phyloP scores from a whole-genome alignment of 176 grass and related monocot species.

The Luzula sylvatica region DNA sequence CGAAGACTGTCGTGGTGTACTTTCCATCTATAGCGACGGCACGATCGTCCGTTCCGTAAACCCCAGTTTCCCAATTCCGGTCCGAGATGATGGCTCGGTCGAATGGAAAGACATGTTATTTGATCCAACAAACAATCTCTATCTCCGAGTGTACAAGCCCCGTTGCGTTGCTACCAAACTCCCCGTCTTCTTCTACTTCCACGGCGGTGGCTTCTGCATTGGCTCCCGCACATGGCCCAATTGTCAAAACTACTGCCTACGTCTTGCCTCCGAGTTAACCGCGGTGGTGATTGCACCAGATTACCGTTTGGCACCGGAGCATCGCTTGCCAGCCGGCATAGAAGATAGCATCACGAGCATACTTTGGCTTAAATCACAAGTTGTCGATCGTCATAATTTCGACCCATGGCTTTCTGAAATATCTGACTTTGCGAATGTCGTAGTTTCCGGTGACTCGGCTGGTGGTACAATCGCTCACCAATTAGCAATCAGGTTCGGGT shows the following conservation, averaged over 20 bases:
- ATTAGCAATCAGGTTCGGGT: conserved; percentile 54
- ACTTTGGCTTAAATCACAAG: conserved; percentile 32
- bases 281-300: conserved; percentile 65
- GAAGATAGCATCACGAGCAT: conserved; percentile 33
- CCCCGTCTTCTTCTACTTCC: conserved; percentile 74
- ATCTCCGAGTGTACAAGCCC: conserved; percentile 42
- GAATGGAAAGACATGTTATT: conserved; percentile 58
- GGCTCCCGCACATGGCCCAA: conserved; percentile 78
- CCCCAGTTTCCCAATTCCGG: conserved; percentile 37
- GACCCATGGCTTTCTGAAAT: conserved; percentile 49
- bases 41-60: conserved; percentile 24
- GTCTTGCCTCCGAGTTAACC: conserved; percentile 47
- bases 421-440: conserved; percentile 39
- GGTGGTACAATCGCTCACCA: conserved; percentile 73
- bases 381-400: not conserved
- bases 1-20: conserved; percentile 59
- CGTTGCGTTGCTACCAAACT: not conserved
- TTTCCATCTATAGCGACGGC: conserved; percentile 51
- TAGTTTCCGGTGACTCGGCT: conserved; percentile 74
- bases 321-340: conserved; percentile 59
- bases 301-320: conserved; percentile 80
- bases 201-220: conserved; percentile 73
- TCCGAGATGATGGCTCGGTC: conserved; percentile 49
- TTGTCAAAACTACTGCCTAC: conserved; percentile 82
- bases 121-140: conserved; percentile 25